Base-by-base conservation (phyloP, 2,329 filamentous ascomycete genomes). In the Colletotrichum caudatum region DNA sequence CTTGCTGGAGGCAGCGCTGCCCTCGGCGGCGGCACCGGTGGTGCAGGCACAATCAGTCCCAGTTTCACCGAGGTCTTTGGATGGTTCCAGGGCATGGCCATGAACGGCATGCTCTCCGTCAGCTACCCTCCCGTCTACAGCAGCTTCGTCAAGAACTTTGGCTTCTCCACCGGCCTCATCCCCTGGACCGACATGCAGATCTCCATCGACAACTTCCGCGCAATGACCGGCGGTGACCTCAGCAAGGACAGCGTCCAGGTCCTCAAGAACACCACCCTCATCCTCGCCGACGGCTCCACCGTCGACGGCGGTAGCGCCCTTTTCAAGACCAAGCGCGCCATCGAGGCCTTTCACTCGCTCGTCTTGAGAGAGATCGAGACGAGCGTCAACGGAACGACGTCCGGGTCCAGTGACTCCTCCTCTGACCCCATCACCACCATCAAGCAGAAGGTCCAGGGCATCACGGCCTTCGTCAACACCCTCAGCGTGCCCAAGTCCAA, bases 91-190 rank as follows among this genome's bases (percentile, higher is more conserved):
- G 92, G 92, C 61, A 93, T 98, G 86, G 94, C 96, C 37, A 92
- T 96, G 85, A 98, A 96, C 81, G 95, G 96, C 75, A 98, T 98
- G 96, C 87, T 97, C 80, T 97, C 93, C 71, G 95, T 97, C 76
- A 89, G 91, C 76, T 94, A 97, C 76, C 96, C 96, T 5, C 86
- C 90, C 46, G 90, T 98, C 48, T 98, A 98, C 84, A 90, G 91
- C 76, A 95, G 91, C 80, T 99, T 97, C 82, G 85, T 92, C 73
- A 93, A 93, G 83, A 98, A 98, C 83, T 98, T 99, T 80, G 95
- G 87, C 58, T 98, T 98, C 85, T 95, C 94, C 74, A 92, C 92
- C 37, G 94, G 94, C 62, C 83, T 98, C 69, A 86, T 98, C 68
- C 89, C 93, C 8, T 98, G 94, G 94, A 88, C 87, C n/a, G 83